Conservation (phyloP, 2,329 filamentous ascomycete species). For the Rasamsonia emersonii region DNA sequence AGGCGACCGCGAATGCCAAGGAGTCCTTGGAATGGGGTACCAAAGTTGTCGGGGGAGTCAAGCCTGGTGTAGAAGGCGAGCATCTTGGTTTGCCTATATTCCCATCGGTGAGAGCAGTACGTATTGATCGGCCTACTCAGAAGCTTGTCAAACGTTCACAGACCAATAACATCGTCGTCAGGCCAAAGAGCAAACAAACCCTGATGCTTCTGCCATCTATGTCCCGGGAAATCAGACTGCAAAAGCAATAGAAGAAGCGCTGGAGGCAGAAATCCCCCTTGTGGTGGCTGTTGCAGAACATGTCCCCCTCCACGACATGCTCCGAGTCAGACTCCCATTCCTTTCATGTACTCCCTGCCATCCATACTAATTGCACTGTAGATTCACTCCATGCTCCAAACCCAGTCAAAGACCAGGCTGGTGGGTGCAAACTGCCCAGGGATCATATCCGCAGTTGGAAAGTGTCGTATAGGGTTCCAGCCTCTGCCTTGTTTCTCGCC, state of each 20-base stretch:
- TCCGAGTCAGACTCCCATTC: conserved; percentile 45
- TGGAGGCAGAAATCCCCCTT: conserved; percentile 68
- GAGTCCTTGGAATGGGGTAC: conserved; percentile 72
- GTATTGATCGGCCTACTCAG: conserved; percentile 5
- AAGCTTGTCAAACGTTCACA: not conserved
- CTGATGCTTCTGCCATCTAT: conserved; percentile 71
- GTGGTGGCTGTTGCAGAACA: conserved; percentile 74
- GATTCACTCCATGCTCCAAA: conserved; percentile 61
- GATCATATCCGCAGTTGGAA: conserved; percentile 64
- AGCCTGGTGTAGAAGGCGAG: conserved; percentile 59
- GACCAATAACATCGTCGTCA: conserved; percentile 15
- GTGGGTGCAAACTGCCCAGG: conserved; percentile 77
- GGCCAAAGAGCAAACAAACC: conserved; percentile 62
- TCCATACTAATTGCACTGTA: conserved; percentile 20
- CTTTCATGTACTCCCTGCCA: conserved; percentile 5
- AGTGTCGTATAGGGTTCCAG: conserved; percentile 67
- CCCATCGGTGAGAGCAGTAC: conserved; percentile 54
- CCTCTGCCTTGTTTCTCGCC: conserved; percentile 63
- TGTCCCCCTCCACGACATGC: conserved; percentile 68
- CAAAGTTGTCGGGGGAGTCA: conserved; percentile 70
- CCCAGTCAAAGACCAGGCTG: conserved; percentile 62
- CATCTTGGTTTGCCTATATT: conserved; percentile 66
- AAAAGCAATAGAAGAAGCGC: conserved; percentile 68
- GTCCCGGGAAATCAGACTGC: conserved; percentile 68
- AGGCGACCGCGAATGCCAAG: conserved; percentile 64